Evolutionary conservation across 2,329 filamentous ascomycete genomes (phyloP), one percentile per base, ranked within the genome.

Genomic region (Ophiognomonia clavigignenti-juglandacearum): DNA sequence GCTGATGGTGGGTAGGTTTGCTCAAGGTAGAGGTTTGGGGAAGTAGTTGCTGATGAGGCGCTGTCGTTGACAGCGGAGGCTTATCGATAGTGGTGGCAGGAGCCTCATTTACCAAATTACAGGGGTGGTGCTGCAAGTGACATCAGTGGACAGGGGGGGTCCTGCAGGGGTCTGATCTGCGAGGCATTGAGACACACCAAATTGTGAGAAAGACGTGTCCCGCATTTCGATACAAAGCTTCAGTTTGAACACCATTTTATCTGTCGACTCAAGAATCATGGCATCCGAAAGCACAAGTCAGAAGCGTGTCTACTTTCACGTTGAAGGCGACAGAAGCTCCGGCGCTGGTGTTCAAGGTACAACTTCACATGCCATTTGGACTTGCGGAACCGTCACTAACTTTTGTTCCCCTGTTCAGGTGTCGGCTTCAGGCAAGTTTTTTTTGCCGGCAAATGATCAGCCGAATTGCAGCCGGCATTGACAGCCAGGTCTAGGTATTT

Each of bases 311-410:
- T 80, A 79, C 56, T 85, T 83, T 59, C 66, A 77, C 14, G 83
- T 82, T 22, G 85, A 84, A 45, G 73, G 73, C 13, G 55, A 55
- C 34, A 36, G 20, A 3, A 20, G 34, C 18, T 36, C 34, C 9
- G 34, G 34, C 18, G 16, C 34, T 3, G 34, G 34, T 32, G 85
- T 89, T 11, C 85, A 89, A 75, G 85, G 85, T 83, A 66, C 52
- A 67, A 55, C 43, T 7, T 18, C 38, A 32, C 10, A 19, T 40
- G 22, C 24, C 16, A 31, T 31, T 9, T 14, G 29, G 14, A 10
- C 36, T 19, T 34, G 24, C 16, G 13, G 14, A 13, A 13, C 20
- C 19, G 26, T 27, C 24, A 38, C 18, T 26, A 29, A 32, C 31
- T n/a, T 7, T 29, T 34, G 14, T 18, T 6, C 24, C 10, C 67